These are phyloP conservation scores for Fusarium musae DNA, from an alignment of 2,329 filamentous ascomycete genomes.

Conservation along the genomic window DNA sequence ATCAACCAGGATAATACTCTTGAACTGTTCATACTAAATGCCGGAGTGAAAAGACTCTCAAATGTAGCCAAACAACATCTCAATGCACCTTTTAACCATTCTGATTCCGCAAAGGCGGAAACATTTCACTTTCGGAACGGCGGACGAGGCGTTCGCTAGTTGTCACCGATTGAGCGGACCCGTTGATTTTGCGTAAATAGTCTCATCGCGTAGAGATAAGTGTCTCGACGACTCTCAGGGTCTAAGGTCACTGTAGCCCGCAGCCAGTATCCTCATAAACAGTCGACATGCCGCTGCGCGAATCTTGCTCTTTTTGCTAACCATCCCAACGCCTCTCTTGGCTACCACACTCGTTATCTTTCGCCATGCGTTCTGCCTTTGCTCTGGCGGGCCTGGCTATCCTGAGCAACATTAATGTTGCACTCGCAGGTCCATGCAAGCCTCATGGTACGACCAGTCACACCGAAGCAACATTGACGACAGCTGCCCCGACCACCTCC, in stretches of 20 bases:
- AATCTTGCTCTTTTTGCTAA: too few relatives aligned
- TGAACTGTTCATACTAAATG: too few relatives aligned
- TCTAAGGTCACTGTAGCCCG: background rate
- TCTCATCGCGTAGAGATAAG: background rate
- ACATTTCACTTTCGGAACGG: background rate
- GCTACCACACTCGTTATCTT: background rate
- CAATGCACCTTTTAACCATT: accelerated
- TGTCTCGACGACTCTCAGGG: background rate
- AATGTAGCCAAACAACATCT: background rate
- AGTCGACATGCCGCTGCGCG: background rate
- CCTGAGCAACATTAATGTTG: background rate
- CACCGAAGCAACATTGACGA: background rate
- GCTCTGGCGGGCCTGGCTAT: background rate
- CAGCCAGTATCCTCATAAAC: background rate
- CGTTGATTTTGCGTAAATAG: background rate
- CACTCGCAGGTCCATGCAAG: background rate
- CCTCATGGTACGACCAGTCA: background rate
- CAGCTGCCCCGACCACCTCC: background rate
- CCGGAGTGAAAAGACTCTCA: too few relatives aligned
- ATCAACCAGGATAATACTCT: too few relatives aligned
- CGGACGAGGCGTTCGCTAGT: background rate
- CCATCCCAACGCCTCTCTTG: background rate
- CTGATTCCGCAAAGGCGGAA: background rate
- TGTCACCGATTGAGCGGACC: background rate
- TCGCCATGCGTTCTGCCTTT: constrained; percentile 3